These are phyloP conservation scores for Phaffomyces opuntiae DNA, from an alignment of 805 yeast species.

Conservation along the genomic window DNA sequence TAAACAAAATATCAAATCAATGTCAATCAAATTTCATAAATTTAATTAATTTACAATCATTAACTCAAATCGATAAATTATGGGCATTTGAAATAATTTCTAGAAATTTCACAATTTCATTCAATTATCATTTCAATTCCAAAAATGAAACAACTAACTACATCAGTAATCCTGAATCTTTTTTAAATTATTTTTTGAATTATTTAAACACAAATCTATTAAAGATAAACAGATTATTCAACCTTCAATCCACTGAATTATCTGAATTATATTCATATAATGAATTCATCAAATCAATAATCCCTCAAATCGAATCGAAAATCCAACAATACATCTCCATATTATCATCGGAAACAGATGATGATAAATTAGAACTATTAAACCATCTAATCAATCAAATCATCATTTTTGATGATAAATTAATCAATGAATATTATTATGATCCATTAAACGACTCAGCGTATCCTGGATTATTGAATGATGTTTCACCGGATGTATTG, in stretches of 20 bases:
- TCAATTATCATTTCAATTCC: constrained; percentile 47
- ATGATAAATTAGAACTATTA: constrained; percentile 13
- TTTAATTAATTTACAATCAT: constrained; percentile 14
- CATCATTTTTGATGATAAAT: constrained; percentile 28
- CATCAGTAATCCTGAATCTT: constrained; percentile 45
- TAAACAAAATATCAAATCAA: constrained; percentile 5
- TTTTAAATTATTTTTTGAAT: constrained; percentile 40
- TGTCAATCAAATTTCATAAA: constrained; percentile 4
- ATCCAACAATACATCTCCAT: constrained; percentile 24
- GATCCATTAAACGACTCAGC: constrained; percentile 23
- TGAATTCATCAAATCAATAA: constrained; percentile 29
- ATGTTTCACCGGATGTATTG: constrained; percentile 22
- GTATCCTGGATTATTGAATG: constrained; percentile 25
- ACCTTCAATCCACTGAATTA: constrained; percentile 25
- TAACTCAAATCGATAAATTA: constrained; percentile 22
- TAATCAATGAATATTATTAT: constrained; percentile 37
- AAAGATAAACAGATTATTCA: constrained; percentile 34
- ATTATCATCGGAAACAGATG: constrained; percentile 17
- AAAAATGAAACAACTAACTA: constrained; percentile 34
- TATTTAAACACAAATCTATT: constrained; percentile 35
- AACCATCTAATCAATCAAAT: constrained; percentile 34
- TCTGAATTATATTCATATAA: constrained; percentile 29
- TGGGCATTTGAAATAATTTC: constrained; percentile 46
- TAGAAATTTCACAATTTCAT: constrained; percentile 39
- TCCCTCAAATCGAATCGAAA: constrained; percentile 39